phyloP scores from a whole-genome alignment of 257 asterid species.

The Solanum habrochaites region DNA sequence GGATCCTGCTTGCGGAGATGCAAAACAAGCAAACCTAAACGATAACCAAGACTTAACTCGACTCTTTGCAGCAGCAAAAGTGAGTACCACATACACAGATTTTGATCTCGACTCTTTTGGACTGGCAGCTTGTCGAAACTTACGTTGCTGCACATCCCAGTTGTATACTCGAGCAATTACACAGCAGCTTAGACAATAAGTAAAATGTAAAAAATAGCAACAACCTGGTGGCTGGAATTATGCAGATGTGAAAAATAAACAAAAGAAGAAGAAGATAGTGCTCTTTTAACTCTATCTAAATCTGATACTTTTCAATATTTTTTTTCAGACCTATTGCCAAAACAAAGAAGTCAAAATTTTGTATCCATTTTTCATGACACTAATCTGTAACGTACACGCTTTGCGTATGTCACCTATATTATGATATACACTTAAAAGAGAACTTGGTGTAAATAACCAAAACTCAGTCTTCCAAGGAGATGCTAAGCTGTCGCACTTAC shows the following conservation, averaged over 20 bases:
- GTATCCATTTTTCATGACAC: neutral
- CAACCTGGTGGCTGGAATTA: neutral
- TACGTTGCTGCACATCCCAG: slow-evolving; percentile 91
- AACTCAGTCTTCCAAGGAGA: neutral
- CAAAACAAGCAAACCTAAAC: neutral
- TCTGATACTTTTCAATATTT: neutral
- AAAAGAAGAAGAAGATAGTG: neutral
- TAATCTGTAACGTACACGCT: neutral
- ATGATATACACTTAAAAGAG: neutral
- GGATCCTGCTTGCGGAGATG: neutral
- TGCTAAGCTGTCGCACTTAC: neutral
- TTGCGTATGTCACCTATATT: neutral
- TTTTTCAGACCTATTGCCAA: neutral
- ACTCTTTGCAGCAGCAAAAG: slow-evolving; percentile 1
- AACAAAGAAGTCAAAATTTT: neutral
- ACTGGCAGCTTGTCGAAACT: slow-evolving; percentile 41
- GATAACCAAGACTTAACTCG: neutral
- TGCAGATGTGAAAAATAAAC: neutral
- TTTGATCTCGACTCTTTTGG: slow-evolving; percentile 25
- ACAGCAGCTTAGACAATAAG: neutral
- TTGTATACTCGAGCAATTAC: slow-evolving; percentile 75
- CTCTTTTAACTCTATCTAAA: neutral
- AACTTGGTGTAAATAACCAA: neutral
- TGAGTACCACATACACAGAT: neutral
- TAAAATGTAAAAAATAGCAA: neutral